phyloP scores from a whole-genome alignment of 2,329 filamentous ascomycete species.

The Colletotrichum sp. region DNA sequence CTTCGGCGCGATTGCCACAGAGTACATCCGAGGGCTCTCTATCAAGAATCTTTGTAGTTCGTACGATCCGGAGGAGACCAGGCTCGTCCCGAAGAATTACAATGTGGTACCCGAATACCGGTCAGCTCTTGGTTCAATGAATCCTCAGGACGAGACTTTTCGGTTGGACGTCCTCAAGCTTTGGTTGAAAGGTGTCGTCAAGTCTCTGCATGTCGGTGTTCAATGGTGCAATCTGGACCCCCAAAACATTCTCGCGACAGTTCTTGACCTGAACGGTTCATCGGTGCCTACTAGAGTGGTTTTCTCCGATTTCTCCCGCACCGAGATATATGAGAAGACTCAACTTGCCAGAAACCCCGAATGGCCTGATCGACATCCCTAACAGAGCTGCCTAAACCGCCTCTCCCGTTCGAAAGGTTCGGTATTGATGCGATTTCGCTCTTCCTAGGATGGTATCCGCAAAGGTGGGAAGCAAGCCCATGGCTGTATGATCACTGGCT shows the following conservation, averaged over 20 bases:
- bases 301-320: neutral
- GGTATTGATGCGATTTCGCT: too few species aligned
- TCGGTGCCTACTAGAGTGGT: neutral
- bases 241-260: too few species aligned
- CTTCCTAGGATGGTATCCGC: too few species aligned
- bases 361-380: neutral
- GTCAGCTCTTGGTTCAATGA: neutral
- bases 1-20: neutral
- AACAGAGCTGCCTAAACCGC: neutral
- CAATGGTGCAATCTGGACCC: accelerated
- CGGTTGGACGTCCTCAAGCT: neutral
- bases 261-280: neutral
- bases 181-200: neutral
- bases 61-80: too few species aligned
- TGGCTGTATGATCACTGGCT: too few species aligned
- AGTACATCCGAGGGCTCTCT: neutral
- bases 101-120: too few species aligned
- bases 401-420: neutral
- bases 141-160: neutral
- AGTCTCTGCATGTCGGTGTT: neutral
- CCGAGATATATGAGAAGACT: neutral
- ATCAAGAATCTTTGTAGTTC: neutral
- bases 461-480: too few species aligned
- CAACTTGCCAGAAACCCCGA: neutral
- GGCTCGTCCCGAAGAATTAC: too few species aligned